Conservation (phyloP, 2,329 filamentous ascomycete species). For the Sclerotinia minor region DNA sequence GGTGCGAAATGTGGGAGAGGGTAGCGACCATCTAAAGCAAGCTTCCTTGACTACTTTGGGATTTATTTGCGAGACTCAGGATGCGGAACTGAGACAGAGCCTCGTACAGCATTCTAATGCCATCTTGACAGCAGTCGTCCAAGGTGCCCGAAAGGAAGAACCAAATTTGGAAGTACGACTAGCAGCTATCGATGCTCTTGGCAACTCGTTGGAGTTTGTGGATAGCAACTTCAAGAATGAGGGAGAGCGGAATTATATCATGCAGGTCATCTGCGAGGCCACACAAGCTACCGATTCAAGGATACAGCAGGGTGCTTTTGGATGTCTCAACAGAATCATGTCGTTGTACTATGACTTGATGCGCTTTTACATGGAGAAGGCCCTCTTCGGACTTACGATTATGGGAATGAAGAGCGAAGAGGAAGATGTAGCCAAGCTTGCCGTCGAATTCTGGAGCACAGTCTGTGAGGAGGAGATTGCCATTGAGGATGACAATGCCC, state of each 20-base stretch:
- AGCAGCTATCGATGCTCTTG: constrained; percentile 89
- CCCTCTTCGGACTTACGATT: constrained; percentile 93
- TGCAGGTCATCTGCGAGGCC: constrained; percentile 99
- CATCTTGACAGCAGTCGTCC: constrained; percentile 95
- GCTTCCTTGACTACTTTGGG: constrained; percentile 94
- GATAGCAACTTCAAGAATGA: constrained; percentile 99
- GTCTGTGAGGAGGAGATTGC: constrained; percentile 98
- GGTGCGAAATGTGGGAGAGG: constrained; percentile 89
- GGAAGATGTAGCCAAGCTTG: constrained; percentile 96
- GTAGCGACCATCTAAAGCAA: constrained; percentile 87
- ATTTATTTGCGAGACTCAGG: constrained; percentile 96
- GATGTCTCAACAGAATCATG: constrained; percentile 98
- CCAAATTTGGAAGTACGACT: constrained; percentile 85
- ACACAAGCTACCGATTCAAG: constrained; percentile 88
- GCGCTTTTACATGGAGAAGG: constrained; percentile 99
- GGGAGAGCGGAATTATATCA: constrained; percentile 99
- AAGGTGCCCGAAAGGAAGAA: constrained; percentile 96
- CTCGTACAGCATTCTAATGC: constrained; percentile 89
- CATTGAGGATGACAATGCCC: constrained; percentile 94
- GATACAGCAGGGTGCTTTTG: constrained; percentile 95
- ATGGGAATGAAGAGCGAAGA: constrained; percentile 98
- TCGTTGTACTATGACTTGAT: constrained; percentile 98
- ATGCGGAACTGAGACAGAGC: constrained; percentile 78
- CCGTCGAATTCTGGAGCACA: constrained; percentile 99
- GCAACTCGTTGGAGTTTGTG: constrained; percentile 96